phyloP scores from a whole-genome alignment of 2,329 filamentous ascomycete genomes.

The Neofusicoccum umdonicola region DNA sequence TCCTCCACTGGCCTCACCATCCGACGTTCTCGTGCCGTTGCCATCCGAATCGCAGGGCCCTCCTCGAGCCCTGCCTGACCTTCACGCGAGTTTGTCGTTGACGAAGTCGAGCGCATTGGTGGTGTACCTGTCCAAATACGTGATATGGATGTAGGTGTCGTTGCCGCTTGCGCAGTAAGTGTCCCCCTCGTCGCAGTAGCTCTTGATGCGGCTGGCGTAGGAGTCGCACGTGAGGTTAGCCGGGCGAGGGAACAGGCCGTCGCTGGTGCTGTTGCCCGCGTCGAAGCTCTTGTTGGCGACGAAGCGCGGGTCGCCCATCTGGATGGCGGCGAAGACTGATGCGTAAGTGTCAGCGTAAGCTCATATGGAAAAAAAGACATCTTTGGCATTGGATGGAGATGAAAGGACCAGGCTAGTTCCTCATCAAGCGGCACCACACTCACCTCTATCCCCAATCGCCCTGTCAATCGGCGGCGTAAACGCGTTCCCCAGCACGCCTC shows the following conservation, averaged over 20 bases:
- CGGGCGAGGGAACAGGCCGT: neutral
- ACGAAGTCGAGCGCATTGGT: slow-evolving; percentile 2
- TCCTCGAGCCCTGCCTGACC: neutral
- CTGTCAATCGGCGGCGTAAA: neutral
- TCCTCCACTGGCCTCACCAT: neutral
- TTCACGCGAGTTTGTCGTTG: neutral
- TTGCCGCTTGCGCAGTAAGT: neutral
- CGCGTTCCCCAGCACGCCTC: neutral
- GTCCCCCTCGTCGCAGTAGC: slow-evolving; percentile 9
- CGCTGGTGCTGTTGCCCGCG: neutral
- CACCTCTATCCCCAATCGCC: slow-evolving; percentile 2
- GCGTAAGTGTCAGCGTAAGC: neutral
- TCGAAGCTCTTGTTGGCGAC: neutral
- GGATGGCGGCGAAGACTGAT: neutral
- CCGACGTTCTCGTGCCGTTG: neutral
- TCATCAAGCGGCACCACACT: neutral
- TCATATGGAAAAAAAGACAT: too few species aligned
- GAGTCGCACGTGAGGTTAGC: slow-evolving; percentile 7
- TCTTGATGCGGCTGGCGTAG: neutral
- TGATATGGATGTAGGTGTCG: neutral
- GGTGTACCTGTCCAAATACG: slow-evolving; percentile 5
- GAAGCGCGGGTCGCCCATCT: slow-evolving; percentile 6
- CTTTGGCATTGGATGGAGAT: too few species aligned
- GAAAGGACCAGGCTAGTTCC: too few species aligned
- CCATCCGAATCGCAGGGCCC: neutral